Conservation (phyloP, 352 stramenopile genomes). For the Globisporangium abappressorium region DNA sequence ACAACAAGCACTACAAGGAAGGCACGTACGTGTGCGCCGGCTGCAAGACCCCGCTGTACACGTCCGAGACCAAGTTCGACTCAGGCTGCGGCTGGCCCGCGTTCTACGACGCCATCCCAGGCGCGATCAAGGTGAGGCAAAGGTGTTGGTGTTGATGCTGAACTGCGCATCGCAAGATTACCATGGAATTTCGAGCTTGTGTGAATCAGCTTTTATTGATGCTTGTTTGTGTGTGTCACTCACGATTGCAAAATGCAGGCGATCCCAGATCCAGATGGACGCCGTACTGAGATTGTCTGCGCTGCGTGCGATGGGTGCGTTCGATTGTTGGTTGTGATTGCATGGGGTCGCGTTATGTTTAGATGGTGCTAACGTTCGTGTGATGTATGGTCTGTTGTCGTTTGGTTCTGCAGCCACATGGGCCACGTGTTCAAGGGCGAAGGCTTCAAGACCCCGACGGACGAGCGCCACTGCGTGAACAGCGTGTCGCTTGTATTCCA, state of each 20-base stretch:
- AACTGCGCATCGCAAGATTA: neutral
- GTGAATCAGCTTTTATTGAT: neutral
- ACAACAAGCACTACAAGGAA: conserved; percentile 86
- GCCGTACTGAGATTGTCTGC: conserved; percentile 87
- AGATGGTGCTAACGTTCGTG: neutral
- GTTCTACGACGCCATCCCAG: conserved; percentile 89
- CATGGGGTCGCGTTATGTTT: neutral
- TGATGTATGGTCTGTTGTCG: neutral
- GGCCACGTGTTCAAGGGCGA: conserved; percentile 90
- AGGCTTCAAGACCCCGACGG: conserved; percentile 82
- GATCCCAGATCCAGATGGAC: conserved; percentile 63
- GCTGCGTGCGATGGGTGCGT: conserved; percentile 78
- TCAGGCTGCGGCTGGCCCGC: conserved; percentile 89
- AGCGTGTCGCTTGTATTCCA: conserved; percentile 88
- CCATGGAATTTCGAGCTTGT: neutral
- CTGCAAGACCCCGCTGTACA: conserved; percentile 88
- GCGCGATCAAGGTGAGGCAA: conserved; percentile 68
- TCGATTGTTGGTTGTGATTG: neutral
- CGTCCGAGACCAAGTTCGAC: conserved; percentile 88
- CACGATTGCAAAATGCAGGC: conserved; percentile 28
- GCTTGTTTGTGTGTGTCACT: neutral
- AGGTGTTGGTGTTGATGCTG: neutral
- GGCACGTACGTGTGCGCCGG: conserved; percentile 87
- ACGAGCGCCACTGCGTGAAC: conserved; percentile 91
- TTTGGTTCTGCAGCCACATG: conserved; percentile 65